Evolutionary conservation across 2,329 filamentous ascomycete species (phyloP).

Genomic region (Dothideomycetes sp.): DNA sequence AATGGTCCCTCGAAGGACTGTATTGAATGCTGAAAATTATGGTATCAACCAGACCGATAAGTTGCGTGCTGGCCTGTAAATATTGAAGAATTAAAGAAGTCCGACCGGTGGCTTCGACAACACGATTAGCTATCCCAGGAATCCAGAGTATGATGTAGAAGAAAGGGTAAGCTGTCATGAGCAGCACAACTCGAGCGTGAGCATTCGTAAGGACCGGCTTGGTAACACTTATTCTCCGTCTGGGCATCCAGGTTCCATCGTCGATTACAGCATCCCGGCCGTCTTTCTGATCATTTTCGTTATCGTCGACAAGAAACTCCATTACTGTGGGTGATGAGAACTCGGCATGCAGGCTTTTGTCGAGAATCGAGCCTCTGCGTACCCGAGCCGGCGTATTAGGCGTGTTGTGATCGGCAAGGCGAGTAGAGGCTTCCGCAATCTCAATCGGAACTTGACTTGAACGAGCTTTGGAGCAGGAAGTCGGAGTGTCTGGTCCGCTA

Average conservation of each 20-base stretch:
- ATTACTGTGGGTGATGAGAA: not conserved
- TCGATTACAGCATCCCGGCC: too few species aligned
- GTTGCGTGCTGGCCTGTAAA: too few species aligned
- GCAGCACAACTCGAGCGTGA: constrained; percentile 23
- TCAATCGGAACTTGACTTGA: not conserved
- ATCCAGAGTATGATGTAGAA: constrained; percentile 28
- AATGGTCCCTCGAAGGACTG: too few species aligned
- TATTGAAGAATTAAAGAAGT: too few species aligned
- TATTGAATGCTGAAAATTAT: too few species aligned
- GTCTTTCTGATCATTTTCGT: too few species aligned
- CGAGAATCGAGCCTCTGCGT: not conserved
- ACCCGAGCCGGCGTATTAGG: not conserved
- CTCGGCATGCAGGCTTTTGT: not conserved
- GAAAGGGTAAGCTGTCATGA: constrained; percentile 28
- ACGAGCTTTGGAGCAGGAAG: not conserved
- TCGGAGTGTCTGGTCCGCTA: too few species aligned
- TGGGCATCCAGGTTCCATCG: too few species aligned
- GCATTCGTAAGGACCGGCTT: constrained; percentile 10
- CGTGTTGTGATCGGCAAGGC: not conserved
- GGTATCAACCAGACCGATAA: too few species aligned
- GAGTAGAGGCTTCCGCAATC: not conserved
- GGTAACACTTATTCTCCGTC: not conserved
- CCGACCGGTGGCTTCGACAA: too few species aligned
- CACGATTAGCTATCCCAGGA: constrained; percentile 28
- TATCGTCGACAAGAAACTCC: not conserved